phyloP scores from a whole-genome alignment of 805 yeast genomes.

The Sugiyamaella marilandica region DNA sequence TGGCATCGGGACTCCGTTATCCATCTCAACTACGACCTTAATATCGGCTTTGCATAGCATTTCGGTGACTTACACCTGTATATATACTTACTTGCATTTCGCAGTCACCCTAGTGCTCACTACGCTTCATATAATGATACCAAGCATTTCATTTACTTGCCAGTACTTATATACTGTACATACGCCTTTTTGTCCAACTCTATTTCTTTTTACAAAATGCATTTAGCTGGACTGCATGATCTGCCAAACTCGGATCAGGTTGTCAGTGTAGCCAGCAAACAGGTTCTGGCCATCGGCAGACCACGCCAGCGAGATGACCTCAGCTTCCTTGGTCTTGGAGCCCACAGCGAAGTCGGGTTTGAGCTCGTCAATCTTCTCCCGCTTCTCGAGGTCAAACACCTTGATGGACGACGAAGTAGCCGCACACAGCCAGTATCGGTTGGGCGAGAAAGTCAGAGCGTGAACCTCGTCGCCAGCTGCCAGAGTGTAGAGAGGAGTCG shows the following conservation, averaged over 20 bases:
- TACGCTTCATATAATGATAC: not conserved
- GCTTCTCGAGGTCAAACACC: conserved; percentile 96
- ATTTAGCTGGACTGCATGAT: conserved; percentile 62
- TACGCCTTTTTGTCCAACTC: not conserved
- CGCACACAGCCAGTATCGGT: conserved; percentile 99
- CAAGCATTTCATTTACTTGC: not conserved
- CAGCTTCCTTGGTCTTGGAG: conserved; percentile 91
- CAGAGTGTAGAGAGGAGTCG: conserved; percentile 86
- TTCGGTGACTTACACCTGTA: too few species aligned
- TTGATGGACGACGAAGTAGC: conserved; percentile 97
- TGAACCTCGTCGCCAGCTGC: conserved; percentile 94
- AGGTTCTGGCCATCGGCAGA: conserved; percentile 99
- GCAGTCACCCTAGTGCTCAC: not conserved
- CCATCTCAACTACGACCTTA: too few species aligned
- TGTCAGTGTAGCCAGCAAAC: conserved; percentile 99
- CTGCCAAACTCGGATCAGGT: conserved; percentile 99
- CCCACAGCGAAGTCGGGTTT: conserved; percentile 93
- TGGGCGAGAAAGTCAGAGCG: conserved; percentile 99
- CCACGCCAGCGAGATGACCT: conserved; percentile 98
- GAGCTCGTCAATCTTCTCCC: conserved; percentile 91
- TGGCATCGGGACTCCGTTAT: too few species aligned
- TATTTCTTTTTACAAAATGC: not conserved
- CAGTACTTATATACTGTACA: not conserved
- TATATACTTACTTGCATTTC: too few species aligned
- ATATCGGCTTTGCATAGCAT: too few species aligned